Evolutionary conservation across 192 early-diverging fungal genomes (phyloP).

Genomic region (Podila epigama): DNA sequence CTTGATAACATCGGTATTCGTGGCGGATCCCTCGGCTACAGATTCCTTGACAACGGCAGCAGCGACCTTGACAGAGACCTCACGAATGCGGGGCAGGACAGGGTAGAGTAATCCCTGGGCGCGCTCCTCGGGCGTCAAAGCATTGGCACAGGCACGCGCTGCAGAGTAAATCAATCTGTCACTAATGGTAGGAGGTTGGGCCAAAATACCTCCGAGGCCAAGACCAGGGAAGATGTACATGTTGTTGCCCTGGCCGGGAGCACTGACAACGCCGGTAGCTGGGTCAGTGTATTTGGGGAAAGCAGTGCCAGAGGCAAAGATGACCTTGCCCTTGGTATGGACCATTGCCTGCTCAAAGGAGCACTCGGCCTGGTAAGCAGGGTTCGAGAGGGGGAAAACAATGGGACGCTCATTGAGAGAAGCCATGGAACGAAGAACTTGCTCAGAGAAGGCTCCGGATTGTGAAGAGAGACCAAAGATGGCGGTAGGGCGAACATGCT

Average conservation of each 20-base stretch:
- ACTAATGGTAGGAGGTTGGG: constrained; percentile 72
- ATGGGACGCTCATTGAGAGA: constrained; percentile 80
- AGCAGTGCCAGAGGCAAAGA: constrained; percentile 96
- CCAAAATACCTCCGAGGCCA: constrained; percentile 85
- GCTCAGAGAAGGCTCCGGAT: constrained; percentile 77
- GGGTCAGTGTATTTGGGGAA: constrained; percentile 84
- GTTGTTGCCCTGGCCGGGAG: constrained; percentile 93
- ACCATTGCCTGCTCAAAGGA: constrained; percentile 92
- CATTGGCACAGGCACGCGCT: constrained; percentile 79
- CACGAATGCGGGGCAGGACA: constrained; percentile 83
- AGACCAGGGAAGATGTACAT: constrained; percentile 98
- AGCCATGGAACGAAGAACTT: constrained; percentile 78
- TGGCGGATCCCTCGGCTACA: constrained; percentile 68
- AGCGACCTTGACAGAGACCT: constrained; percentile 82
- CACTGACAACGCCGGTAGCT: constrained; percentile 56
- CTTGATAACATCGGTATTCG: constrained; percentile 55
- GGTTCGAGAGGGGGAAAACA: constrained; percentile 93
- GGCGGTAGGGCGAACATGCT: constrained; percentile 88
- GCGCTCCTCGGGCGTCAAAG: constrained; percentile 74
- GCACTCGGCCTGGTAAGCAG: constrained; percentile 91
- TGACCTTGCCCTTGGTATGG: constrained; percentile 82
- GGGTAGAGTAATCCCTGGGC: constrained; percentile 83
- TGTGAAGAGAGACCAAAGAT: constrained; percentile 89
- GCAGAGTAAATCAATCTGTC: constrained; percentile 85
- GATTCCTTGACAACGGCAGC: constrained; percentile 78